phyloP scores from a whole-genome alignment of 1,139 yeast species.

The Nakaseomyces kungkrabaensis region DNA sequence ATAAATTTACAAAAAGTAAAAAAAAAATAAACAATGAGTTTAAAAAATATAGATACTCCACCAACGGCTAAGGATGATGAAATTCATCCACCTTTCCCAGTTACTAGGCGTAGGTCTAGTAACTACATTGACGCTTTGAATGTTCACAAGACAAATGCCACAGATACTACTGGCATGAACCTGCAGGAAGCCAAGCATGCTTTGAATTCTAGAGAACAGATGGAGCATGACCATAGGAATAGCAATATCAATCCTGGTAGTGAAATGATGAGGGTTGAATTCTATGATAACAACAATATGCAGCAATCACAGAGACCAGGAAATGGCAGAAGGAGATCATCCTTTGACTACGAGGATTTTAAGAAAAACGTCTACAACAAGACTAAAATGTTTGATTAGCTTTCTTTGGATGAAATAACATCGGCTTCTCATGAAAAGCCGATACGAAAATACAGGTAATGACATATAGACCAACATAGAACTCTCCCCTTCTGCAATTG shows the following conservation, averaged over 20 bases:
- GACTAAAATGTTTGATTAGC: constrained; percentile 18
- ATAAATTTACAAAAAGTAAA: neutral
- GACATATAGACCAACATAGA: no score
- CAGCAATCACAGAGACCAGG: neutral
- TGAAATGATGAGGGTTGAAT: neutral
- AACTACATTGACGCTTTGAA: constrained; percentile 6
- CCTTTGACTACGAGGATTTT: constrained; percentile 26
- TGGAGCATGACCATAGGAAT: constrained; percentile 2
- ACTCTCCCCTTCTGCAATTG: no score
- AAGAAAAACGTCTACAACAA: constrained; percentile 23
- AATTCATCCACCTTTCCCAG: constrained; percentile 2
- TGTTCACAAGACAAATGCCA: constrained; percentile 4
- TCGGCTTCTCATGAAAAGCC: no score
- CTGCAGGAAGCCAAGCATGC: constrained; percentile 6
- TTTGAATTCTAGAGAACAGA: constrained; percentile 1
- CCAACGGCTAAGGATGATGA: constrained; percentile 3
- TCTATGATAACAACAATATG: neutral
- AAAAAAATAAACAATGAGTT: neutral
- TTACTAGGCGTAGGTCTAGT: constrained; percentile 1
- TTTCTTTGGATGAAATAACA: no score
- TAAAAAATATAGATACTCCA: neutral
- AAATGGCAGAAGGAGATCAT: constrained; percentile 4
- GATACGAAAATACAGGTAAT: no score
- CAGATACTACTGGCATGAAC: constrained; percentile 2
- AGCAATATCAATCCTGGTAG: neutral